A percentile compares a stretch with the other conserved stretches of the same genome.
Conservation (phyloP, 2,329 filamentous ascomycete species). For the Aaosphaeria pasadenensis region DNA sequence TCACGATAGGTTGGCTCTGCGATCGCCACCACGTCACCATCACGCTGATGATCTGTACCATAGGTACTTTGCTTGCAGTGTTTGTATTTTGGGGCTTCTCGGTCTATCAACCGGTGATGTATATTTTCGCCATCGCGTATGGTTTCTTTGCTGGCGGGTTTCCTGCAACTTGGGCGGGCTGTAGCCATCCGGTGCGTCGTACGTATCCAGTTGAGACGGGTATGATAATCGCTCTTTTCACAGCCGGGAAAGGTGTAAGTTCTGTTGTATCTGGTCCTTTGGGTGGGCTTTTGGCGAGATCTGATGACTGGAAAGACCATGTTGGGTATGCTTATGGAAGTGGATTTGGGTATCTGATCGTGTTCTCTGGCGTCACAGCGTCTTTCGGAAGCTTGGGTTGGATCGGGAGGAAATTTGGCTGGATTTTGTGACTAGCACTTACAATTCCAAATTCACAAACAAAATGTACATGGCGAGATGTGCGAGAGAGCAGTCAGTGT, state of each 20-base stretch:
- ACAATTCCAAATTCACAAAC: too few species aligned
- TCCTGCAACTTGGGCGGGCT: conserved; percentile 21
- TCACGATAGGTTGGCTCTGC: conserved; percentile 33
- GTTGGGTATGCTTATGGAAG: conserved; percentile 36
- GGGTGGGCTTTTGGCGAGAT: conserved; percentile 41
- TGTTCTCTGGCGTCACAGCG: conserved; percentile 37
- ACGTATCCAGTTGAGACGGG: conserved; percentile 37
- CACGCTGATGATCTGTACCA: conserved; percentile 39
- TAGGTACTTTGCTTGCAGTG: conserved; percentile 38
- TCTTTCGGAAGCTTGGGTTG: neutral
- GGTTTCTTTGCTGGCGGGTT: conserved; percentile 32
- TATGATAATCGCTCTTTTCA: conserved; percentile 46
- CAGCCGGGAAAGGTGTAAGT: conserved; percentile 48
- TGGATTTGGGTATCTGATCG: conserved; percentile 35
- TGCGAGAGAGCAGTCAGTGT: too few species aligned
- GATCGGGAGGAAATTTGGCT: neutral
- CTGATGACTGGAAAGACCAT: conserved; percentile 24
- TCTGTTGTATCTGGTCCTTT: conserved; percentile 49
- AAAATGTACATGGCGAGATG: too few species aligned
- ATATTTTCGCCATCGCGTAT: conserved; percentile 27
- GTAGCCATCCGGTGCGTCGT: conserved; percentile 7
- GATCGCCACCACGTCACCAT: conserved; percentile 43
- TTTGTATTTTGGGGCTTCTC: conserved; percentile 49
- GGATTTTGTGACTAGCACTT: too few species aligned
- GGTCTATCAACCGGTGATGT: conserved; percentile 29